phyloP scores from a whole-genome alignment of 108 stramenopile species.

The Phaeodactylum tricornutum region DNA sequence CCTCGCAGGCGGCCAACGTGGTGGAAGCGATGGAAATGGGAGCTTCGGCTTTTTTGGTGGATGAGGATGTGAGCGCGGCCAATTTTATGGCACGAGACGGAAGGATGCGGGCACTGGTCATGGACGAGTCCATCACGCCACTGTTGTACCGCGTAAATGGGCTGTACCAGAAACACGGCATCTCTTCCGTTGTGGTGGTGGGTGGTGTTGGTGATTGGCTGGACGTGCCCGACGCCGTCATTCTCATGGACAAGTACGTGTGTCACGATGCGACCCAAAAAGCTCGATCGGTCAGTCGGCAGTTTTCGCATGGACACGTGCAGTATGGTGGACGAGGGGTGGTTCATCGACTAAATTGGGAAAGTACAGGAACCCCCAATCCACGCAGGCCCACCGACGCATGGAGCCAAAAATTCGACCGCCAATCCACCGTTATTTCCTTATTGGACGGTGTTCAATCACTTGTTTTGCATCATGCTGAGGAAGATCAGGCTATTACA shows the following conservation, averaged over 20 bases:
- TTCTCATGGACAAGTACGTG: constrained; percentile 84
- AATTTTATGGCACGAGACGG: constrained; percentile 96
- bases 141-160: constrained; percentile 86
- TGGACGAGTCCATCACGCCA: constrained; percentile 91
- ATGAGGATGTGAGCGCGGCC: constrained; percentile 93
- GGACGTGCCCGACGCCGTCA: constrained; percentile 84
- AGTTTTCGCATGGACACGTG: constrained; percentile 84
- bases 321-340: constrained; percentile 85
- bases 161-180: constrained; percentile 47
- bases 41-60: constrained; percentile 69
- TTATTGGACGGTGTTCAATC: constrained; percentile 57
- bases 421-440: constrained; percentile 7
- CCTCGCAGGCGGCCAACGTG: constrained; percentile 88
- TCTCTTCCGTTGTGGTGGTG: constrained; percentile 90
- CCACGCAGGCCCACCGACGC: constrained; percentile 29
- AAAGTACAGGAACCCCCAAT: constrained; percentile 35
- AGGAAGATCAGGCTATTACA: constrained; percentile 5
- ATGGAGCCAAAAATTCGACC: constrained; percentile 7
- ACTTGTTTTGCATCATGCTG: constrained; percentile 34
- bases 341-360: constrained; percentile 81
- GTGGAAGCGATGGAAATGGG: constrained; percentile 87
- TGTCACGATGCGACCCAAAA: constrained; percentile 74
- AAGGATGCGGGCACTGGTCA: constrained; percentile 86
- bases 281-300: constrained; percentile 65
- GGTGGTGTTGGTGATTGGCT: constrained; percentile 97